These are phyloP conservation scores for Hygrocybe punicea DNA, from an alignment of 768 basidiomycete genomes.

Conservation along the genomic window DNA sequence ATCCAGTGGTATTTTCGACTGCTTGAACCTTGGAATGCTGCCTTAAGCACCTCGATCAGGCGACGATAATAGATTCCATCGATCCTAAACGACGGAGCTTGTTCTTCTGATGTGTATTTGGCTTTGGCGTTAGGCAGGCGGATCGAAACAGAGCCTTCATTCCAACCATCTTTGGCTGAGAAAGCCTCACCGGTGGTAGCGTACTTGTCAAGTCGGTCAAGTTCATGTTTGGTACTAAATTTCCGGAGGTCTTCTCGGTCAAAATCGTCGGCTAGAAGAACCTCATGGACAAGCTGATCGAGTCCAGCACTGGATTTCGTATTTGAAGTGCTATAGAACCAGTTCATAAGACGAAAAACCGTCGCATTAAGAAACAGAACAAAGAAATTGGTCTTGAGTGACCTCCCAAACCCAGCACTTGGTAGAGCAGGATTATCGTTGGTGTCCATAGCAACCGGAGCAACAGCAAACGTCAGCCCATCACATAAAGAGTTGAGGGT, in stretches of 20 bases:
- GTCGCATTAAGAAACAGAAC: constrained; percentile 5
- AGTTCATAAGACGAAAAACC: constrained; percentile 18
- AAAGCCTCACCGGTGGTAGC: neutral
- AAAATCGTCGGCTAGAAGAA: constrained; percentile 25
- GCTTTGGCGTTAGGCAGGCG: constrained; percentile 17
- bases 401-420: neutral
- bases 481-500: constrained; percentile 16
- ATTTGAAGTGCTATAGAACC: constrained; percentile 16
- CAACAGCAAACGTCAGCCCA: neutral
- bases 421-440: neutral
- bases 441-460: neutral
- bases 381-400: neutral
- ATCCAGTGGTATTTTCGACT: constrained; percentile 12
- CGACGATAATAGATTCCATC: constrained; percentile 25
- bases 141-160: constrained; percentile 19
- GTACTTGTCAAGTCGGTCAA: constrained; percentile 14
- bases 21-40: constrained; percentile 12
- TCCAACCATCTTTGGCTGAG: constrained; percentile 19
- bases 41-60: constrained; percentile 21
- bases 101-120: constrained; percentile 19
- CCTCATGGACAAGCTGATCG: constrained; percentile 22
- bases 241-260: constrained; percentile 15
- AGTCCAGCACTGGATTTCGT: constrained; percentile 23
- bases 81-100: constrained; percentile 30
- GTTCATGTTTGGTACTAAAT: constrained; percentile 19